Evolutionary conservation across 169 alveolate species (phyloP), one percentile per base, ranked within the genome.

Genomic region (Eimeria acervulina): DNA sequence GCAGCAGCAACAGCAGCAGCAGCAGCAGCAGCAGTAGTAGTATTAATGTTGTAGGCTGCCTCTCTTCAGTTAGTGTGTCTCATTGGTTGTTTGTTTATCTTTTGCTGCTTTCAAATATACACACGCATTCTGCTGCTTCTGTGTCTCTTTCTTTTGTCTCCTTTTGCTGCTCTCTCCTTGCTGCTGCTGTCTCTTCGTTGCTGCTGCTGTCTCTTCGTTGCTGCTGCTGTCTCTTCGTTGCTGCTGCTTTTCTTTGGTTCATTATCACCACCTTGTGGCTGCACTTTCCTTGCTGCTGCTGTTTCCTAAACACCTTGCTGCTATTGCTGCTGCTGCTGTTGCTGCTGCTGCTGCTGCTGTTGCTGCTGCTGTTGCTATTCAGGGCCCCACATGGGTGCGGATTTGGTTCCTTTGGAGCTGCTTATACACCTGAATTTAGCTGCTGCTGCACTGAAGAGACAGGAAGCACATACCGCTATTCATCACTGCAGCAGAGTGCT

Each of bases 401-500:
- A 78, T 15, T 38, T 78, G 21, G 28, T 78, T 4, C 38, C 66
- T 28, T 80, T 90, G 42, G 87, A 90, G 90, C 61, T 31, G 66
- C 42, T 66, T 4, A 28, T 90, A 38, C 87, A 90, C 63, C 85
- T 38, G n/a, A 90, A 90, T 31, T 23, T 90, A 23, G 95, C 95
- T 8, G 95, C 95, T 23, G 95, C 90, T 17, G 61, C 83, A 0
- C 76, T 90, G 26, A 90, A 74, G 90, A 70, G 44, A 13, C 63
- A 40, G 33, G 55, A 31, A 8, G 83, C 36, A 40, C 63, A 59
- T 33, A 10, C 90, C 12, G 83, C 81, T 10, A n/a, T 90, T 21
- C 90, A 51, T 15, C 95, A 90, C 95, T 90, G 95, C 78, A 83
- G 63, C 40, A 31, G 84, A 21, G 95, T 63, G 26, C 59, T 90